Evolutionary conservation across 176 grass and related monocot genomes (phyloP).

Genomic region (Puccinellia tenuiflora): DNA sequence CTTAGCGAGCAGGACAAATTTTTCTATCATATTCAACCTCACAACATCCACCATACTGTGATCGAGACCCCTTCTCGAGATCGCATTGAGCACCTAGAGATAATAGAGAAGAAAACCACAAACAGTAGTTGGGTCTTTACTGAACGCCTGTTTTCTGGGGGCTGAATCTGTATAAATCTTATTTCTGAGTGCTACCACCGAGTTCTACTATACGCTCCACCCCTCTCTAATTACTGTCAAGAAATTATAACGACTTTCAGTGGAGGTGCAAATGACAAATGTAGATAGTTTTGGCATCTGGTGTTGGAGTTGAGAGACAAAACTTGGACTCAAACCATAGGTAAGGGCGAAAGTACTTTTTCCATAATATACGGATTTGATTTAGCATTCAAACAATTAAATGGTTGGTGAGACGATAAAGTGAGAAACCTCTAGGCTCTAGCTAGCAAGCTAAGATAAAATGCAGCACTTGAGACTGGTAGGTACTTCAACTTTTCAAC

Average conservation of each 20-base stretch:
- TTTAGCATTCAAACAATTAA: neutral
- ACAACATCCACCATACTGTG: no score
- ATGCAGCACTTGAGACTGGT: neutral
- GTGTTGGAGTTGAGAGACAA: neutral
- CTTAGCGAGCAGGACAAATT: no score
- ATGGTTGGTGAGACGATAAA: constrained; percentile 5
- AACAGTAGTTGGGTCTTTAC: neutral
- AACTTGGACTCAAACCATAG: neutral
- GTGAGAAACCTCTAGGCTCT: neutral
- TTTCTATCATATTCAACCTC: no score
- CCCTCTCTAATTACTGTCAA: no score
- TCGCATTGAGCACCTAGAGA: no score
- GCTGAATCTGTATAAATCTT: neutral
- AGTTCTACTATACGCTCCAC: neutral
- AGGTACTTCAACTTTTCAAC: neutral
- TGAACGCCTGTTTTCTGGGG: no score
- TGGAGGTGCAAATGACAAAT: no score
- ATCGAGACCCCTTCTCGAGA: no score
- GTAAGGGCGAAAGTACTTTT: neutral
- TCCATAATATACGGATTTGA: neutral
- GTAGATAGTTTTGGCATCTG: neutral
- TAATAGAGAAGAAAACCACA: no score
- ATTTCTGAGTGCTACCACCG: neutral
- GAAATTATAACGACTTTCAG: no score
- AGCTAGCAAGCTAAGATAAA: neutral